Conservation (phyloP, 441 rosid genomes). For the Adansonia rubrostipa region DNA sequence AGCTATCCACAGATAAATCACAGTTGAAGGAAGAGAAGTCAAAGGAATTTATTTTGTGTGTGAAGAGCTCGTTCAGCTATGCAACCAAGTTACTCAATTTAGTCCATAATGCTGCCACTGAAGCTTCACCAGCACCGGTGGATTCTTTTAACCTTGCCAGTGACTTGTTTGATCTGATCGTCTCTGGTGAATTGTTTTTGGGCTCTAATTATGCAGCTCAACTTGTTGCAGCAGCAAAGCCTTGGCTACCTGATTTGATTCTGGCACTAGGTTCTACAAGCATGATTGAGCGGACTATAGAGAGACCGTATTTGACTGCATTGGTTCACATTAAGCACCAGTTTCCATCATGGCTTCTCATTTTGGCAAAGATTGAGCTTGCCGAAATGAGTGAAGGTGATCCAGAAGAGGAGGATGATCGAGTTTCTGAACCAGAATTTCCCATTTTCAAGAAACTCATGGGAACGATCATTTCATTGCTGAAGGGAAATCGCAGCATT, state of each 20-base stretch:
- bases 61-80: conserved; percentile 80
- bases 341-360: conserved; percentile 69
- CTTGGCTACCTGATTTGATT: conserved; percentile 92
- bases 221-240: conserved; percentile 55
- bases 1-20: conserved; percentile 41
- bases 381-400: conserved; percentile 38
- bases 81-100: conserved; percentile 73
- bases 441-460: conserved; percentile 49
- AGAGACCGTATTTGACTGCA: conserved; percentile 36
- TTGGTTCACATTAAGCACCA: conserved; percentile 47
- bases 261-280: conserved; percentile 70
- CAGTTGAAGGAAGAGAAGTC: conserved; percentile 56
- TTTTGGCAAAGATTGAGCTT: conserved; percentile 63
- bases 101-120: conserved; percentile 47
- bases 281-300: conserved; percentile 45
- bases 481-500: conserved; percentile 52
- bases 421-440: conserved; percentile 41
- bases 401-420: conserved; percentile 47
- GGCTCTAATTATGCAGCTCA: conserved; percentile 60
- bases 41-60: conserved; percentile 51
- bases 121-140: conserved; percentile 48
- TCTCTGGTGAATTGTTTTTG: conserved; percentile 51
- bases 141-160: conserved; percentile 68
- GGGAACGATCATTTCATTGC: conserved; percentile 45
- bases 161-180: conserved; percentile 60